phyloP scores from a whole-genome alignment of 2,329 filamentous ascomycete genomes.

The Alternaria gaisen region DNA sequence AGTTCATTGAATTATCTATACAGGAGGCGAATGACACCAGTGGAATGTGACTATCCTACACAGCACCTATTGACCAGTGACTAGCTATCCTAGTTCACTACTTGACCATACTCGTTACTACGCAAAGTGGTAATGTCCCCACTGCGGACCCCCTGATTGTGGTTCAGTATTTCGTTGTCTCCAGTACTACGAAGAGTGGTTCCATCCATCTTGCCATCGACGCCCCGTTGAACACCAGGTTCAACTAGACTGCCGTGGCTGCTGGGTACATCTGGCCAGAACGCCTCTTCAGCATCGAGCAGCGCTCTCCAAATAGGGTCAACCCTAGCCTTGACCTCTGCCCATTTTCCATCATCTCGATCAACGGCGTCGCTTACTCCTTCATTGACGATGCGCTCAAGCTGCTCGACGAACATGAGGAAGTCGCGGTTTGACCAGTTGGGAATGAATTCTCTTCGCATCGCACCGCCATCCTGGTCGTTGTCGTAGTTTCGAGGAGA shows the following conservation, averaged over 20 bases:
- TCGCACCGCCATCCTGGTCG: conserved; percentile 71
- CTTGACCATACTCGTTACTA: conserved; percentile 3
- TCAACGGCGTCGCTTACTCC: conserved; percentile 33
- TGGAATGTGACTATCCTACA: neutral
- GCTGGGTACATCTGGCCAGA: conserved; percentile 40
- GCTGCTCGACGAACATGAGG: conserved; percentile 64
- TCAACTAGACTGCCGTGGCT: conserved; percentile 9
- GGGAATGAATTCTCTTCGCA: conserved; percentile 71
- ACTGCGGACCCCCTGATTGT: conserved; percentile 6
- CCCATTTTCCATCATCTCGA: conserved; percentile 30
- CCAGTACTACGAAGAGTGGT: conserved; percentile 14
- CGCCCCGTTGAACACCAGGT: conserved; percentile 8
- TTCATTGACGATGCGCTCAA: conserved; percentile 65
- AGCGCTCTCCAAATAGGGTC: conserved; percentile 37
- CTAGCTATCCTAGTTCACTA: neutral
- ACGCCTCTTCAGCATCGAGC: conserved; percentile 46
- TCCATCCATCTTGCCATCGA: conserved; percentile 16
- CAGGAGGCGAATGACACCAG: neutral
- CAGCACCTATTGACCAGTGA: neutral
- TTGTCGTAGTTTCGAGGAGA: conserved; percentile 33
- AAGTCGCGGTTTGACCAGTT: conserved; percentile 74
- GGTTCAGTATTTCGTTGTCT: conserved; percentile 4
- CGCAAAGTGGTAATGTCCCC: conserved; percentile 3
- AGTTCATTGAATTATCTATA: neutral
- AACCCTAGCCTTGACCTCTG: conserved; percentile 33